Evolutionary conservation across 192 early-diverging fungal genomes (phyloP), one percentile per base, ranked within the genome.

Genomic region (Podila epigama): DNA sequence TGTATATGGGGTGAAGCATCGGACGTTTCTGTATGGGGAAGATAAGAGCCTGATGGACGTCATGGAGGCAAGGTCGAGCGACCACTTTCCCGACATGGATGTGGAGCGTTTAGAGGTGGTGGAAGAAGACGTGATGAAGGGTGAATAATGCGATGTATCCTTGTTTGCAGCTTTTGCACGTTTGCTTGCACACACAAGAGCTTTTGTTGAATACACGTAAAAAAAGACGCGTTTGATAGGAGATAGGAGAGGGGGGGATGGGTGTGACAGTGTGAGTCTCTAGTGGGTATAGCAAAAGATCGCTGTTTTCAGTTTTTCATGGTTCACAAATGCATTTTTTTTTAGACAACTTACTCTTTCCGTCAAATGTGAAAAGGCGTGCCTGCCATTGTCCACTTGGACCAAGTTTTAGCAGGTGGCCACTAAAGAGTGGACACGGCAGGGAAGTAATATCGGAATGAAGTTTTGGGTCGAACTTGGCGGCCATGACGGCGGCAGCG

Each of bases 291-390:
- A n/a, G n/a, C n/a, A n/a, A n/a, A n/a, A n/a, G n/a, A n/a, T n/a
- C n/a, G n/a, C n/a, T n/a, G n/a, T n/a, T n/a, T n/a, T n/a, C n/a
- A n/a, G n/a, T n/a, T n/a, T n/a, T n/a, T n/a, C n/a, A n/a, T n/a
- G n/a, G 44, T 48, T 15, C n/a, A n/a, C n/a, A n/a, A n/a, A n/a
- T n/a, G 31, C 6, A 25, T 11, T 53, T 20, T 51, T 51, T 4
- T 20, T 53, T 13, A 12, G n/a, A 5, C 22, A 15, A 4, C 20
- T 65, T 72, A 72, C 70, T 63, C 54, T 57, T 58, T 18, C 70
- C 70, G 27, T 72, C 70, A 50, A 72, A 72, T 33, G 63, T 64
- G 33, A 72, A 72, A 7, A 60, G 63, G 5, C 70, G 70, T 16
- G 70, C 65, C 40, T 72, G 70, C 70, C 70, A 72, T 22, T 62